Evolutionary conservation across 805 yeast species (phyloP).

Genomic region (Yarrowia porcina): DNA sequence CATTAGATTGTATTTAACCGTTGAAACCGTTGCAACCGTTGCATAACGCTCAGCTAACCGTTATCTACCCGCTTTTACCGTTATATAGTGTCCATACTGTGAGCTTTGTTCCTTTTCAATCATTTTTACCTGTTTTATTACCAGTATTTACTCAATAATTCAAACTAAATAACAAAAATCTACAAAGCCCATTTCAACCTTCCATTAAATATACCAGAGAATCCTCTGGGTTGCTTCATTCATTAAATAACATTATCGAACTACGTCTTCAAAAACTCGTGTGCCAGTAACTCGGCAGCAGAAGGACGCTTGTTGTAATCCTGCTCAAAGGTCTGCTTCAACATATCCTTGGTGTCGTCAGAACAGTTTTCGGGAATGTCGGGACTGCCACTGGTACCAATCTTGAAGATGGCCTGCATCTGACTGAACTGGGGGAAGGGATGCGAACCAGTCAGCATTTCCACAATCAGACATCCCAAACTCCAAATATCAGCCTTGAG

Average conservation of each 20-base stretch:
- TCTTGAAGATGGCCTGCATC: constrained; percentile 94
- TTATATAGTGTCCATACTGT: background rate
- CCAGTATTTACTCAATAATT: background rate
- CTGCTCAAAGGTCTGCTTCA: constrained; percentile 63
- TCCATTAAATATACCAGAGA: background rate
- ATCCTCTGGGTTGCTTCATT: background rate
- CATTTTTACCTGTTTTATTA: too few species aligned
- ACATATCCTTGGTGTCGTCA: constrained; percentile 62
- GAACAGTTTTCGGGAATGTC: constrained; percentile 67
- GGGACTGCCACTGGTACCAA: constrained; percentile 80
- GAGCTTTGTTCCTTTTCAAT: too few species aligned
- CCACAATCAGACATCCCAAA: constrained; percentile 88
- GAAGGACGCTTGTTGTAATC: constrained; percentile 72
- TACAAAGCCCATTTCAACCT: background rate
- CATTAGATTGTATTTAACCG: background rate
- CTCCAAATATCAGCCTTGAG: constrained; percentile 97
- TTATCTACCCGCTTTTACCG: background rate
- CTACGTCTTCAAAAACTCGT: constrained; percentile 46
- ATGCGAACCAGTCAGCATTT: constrained; percentile 93
- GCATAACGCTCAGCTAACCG: too few species aligned
- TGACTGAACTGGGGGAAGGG: constrained; percentile 94
- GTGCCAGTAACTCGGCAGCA: constrained; percentile 65
- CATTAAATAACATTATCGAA: background rate
- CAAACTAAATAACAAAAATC: too few species aligned
- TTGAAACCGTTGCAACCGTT: background rate